Evolutionary conservation across 345 rosid genomes (phyloP), one percentile per base, ranked within the genome.

Genomic region (Populus euphratica): DNA sequence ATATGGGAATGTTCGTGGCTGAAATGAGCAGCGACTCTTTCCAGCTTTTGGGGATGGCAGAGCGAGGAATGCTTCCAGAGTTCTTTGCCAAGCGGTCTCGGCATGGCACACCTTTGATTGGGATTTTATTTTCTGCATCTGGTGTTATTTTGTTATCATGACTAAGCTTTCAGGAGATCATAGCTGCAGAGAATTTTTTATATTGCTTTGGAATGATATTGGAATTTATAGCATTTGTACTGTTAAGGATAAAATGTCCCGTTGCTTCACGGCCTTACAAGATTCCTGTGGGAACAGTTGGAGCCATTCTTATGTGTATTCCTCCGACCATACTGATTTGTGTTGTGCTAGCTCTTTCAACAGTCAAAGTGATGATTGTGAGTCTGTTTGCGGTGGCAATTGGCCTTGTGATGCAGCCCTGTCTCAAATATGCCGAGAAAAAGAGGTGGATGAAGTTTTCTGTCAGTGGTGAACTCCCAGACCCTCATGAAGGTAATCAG

Each of bases 11-110:
- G 92, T 90, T 90, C 80, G 70, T 90, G 50, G 92, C 92, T 1
- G 92, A 92, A 81, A 92, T 92, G 94, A 92, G 96, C 83, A 90
- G 92, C 0, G 94, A 91, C 79, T 89, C 94, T 16, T 92, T 91
- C 73, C 96, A 91, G 63, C 92, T 91, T 75, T 78, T 91, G n/a
- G 96, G 96, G 12, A 91, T 91, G 94, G 94, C 94, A 9, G 94
- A 91, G 68, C 87, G 87, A 0, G 92, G 92, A 8, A 89, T 89
- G 96, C 85, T 92, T 65, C 96, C 96, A 0, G 88, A 90, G 80
- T 83, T 88, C 82, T 91, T 91, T 39, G 84, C 89, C 63, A 86
- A 77, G 76, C 87, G 96, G 62, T 92, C 96, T 7, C 80, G 79
- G n/a, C 69, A 92, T 41, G 92, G 96, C 29, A 90, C 96, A 38